Percentiles rank a stretch among this genome's conserved stretches.
Evolutionary conservation across 2,329 filamentous ascomycete species (phyloP).

Genomic region (Raffaelea albimanens): DNA sequence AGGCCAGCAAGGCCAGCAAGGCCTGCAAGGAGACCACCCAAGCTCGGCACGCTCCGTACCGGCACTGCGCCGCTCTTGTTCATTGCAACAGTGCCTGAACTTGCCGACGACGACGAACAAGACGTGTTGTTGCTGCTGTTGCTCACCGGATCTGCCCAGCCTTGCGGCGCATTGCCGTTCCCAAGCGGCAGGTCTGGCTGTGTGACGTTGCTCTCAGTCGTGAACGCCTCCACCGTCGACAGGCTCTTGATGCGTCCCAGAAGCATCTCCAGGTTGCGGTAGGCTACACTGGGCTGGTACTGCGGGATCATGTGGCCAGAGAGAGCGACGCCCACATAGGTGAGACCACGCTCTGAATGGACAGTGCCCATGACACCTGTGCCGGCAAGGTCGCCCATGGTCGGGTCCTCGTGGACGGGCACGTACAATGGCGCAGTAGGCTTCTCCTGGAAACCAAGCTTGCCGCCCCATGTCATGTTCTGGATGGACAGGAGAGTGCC

Average conservation of each 20-base stretch:
- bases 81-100: no score
- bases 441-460: slow-evolving; percentile 55
- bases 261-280: slow-evolving; percentile 65
- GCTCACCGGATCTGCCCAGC: no score
- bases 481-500: slow-evolving; percentile 65
- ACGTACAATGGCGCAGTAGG: slow-evolving; percentile 60
- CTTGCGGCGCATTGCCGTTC: background rate
- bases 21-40: no score
- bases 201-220: slow-evolving; percentile 18
- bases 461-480: slow-evolving; percentile 72
- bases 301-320: slow-evolving; percentile 61
- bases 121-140: no score
- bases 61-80: no score
- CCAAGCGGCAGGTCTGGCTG: background rate
- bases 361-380: slow-evolving; percentile 58
- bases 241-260: slow-evolving; percentile 49
- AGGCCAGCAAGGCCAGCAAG: no score
- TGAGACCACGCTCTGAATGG: slow-evolving; percentile 67
- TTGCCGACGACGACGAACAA: no score
- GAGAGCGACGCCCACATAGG: slow-evolving; percentile 54
- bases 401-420: slow-evolving; percentile 41
- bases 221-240: slow-evolving; percentile 34
- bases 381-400: slow-evolving; percentile 20
- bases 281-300: slow-evolving; percentile 57
- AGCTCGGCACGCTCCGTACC: no score